phyloP scores from a whole-genome alignment of 345 rosid genomes.

The Linum lewisii region DNA sequence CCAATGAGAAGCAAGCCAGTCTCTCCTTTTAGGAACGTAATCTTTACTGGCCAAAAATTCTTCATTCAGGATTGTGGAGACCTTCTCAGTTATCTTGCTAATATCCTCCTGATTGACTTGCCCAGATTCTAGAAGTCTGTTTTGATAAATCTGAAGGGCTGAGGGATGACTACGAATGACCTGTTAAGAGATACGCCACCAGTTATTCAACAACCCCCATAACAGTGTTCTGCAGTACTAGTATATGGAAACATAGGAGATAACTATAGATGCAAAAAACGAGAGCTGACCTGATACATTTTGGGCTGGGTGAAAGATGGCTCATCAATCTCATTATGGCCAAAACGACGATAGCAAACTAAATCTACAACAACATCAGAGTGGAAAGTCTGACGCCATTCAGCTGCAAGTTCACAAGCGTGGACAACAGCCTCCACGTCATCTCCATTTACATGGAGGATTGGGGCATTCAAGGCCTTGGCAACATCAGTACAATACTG shows the following conservation, averaged over 20 bases:
- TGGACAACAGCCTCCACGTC: conserved; percentile 73
- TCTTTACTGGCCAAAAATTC: conserved; percentile 65
- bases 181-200: conserved; percentile 27
- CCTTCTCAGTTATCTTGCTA: conserved; percentile 45
- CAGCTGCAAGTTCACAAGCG: conserved; percentile 76
- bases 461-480: conserved; percentile 72
- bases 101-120: conserved; percentile 52
- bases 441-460: conserved; percentile 71
- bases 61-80: conserved; percentile 56
- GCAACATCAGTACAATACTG: conserved; percentile 86
- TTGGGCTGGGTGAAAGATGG: conserved; percentile 79
- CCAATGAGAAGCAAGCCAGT: conserved; percentile 85
- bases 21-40: conserved; percentile 55
- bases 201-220: conserved; percentile 6
- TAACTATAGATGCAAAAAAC: neutral
- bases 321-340: conserved; percentile 78
- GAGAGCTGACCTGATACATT: conserved; percentile 58
- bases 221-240: neutral
- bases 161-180: conserved; percentile 63
- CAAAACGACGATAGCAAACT: conserved; percentile 70
- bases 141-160: conserved; percentile 54
- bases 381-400: conserved; percentile 82
- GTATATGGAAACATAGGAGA: neutral
- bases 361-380: conserved; percentile 77
- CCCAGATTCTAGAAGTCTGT: conserved; percentile 52